A percentile compares a stretch with the other conserved stretches of the same genome.
Conservation (phyloP, 768 basidiomycete genomes). For the Trametes cubensis region DNA sequence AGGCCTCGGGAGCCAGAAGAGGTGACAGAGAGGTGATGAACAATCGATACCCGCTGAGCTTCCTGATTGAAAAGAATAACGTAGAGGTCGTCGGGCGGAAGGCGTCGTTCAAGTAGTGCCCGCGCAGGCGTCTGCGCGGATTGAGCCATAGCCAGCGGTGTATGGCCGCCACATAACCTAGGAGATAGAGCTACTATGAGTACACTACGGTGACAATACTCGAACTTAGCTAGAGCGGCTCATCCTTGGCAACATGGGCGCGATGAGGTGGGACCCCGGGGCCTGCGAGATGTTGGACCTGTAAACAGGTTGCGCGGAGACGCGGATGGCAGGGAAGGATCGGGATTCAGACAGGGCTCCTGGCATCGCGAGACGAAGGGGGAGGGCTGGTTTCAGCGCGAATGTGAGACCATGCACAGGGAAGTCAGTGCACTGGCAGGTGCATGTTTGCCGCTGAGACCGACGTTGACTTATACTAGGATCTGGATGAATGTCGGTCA, state of each 20-base stretch:
- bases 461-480: background rate
- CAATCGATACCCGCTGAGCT: no score
- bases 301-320: background rate
- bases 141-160: no score
- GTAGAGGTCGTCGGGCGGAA: no score
- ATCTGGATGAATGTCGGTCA: background rate
- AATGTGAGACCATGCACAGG: background rate
- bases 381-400: background rate
- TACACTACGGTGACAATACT: no score
- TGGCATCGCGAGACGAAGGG: background rate
- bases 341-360: background rate
- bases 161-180: no score
- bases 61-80: no score
- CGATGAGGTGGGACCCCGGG: background rate
- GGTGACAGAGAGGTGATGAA: no score
- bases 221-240: no score
- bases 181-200: no score
- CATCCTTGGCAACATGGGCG: background rate
- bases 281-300: background rate
- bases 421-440: slow-evolving; percentile 2
- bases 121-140: no score
- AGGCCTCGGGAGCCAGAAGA: no score
- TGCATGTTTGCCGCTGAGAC: slow-evolving; percentile 14
- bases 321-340: background rate
- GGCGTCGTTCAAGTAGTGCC: no score